phyloP scores from a whole-genome alignment of 2,329 filamentous ascomycete genomes.

The Erysiphe pulchra region DNA sequence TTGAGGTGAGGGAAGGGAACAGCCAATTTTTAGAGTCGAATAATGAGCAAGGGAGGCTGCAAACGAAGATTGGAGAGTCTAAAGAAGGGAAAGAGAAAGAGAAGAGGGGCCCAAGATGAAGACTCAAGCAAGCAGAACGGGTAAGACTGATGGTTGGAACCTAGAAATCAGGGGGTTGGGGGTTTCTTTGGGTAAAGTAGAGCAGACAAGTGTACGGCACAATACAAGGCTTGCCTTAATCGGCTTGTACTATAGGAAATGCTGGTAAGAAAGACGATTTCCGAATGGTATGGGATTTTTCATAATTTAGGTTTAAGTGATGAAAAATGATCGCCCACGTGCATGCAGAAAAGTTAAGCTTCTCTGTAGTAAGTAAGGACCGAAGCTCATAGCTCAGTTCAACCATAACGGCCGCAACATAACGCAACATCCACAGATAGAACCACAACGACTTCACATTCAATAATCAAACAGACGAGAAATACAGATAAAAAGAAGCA shows the following conservation, averaged over 20 bases:
- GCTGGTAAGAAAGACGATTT: no score
- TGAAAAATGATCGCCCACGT: no score
- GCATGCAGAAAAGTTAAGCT: no score
- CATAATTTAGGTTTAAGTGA: no score
- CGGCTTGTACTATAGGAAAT: neutral
- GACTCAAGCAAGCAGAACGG: neutral
- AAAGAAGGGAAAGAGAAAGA: neutral
- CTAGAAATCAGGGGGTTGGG: neutral
- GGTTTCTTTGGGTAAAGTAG: neutral
- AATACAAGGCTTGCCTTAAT: neutral
- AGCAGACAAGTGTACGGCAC: neutral
- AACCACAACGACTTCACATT: no score
- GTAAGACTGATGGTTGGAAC: neutral
- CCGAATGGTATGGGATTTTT: no score
- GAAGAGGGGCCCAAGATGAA: neutral
- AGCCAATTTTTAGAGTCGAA: neutral
- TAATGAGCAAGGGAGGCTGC: neutral
- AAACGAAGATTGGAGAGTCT: neutral
- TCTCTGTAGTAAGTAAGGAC: no score
- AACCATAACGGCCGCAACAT: no score
- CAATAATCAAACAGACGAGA: no score
- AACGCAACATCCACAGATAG: no score
- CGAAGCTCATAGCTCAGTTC: no score
- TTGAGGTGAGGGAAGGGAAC: neutral
- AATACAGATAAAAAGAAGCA: no score